Evolutionary conservation across 2,329 filamentous ascomycete species (phyloP).

Genomic region (Fusarium avenaceum): DNA sequence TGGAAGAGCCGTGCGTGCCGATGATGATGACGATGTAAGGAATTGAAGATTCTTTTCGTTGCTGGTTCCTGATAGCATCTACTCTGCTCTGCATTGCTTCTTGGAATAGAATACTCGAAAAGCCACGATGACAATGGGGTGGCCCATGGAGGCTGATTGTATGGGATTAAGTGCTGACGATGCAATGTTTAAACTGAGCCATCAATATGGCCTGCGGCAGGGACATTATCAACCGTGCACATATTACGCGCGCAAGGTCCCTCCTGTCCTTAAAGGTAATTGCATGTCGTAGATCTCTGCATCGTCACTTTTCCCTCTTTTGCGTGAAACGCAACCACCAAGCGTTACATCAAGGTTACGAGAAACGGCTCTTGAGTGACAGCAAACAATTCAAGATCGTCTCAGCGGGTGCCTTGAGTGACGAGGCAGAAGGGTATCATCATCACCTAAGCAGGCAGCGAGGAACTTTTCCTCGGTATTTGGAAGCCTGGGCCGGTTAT

Average conservation of each 20-base stretch:
- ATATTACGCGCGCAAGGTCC: slow-evolving; percentile 8
- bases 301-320: slow-evolving; percentile 1
- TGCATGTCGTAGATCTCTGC: slow-evolving; percentile 22
- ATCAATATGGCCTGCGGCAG: slow-evolving; percentile 8
- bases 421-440: background rate
- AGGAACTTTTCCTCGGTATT: slow-evolving; percentile 11
- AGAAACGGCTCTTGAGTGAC: slow-evolving; percentile 47
- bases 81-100: slow-evolving; percentile 12
- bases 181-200: slow-evolving; percentile 35
- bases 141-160: slow-evolving; percentile 31
- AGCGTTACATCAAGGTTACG: slow-evolving; percentile 36
- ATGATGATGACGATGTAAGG: slow-evolving; percentile 2
- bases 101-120: slow-evolving; percentile 20
- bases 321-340: slow-evolving; percentile 31
- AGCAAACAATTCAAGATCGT: slow-evolving; percentile 44
- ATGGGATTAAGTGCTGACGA: slow-evolving; percentile 47
- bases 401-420: slow-evolving; percentile 20
- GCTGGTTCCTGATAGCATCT: background rate
- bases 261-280: slow-evolving; percentile 12
- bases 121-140: slow-evolving; percentile 10
- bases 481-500: slow-evolving; percentile 17
- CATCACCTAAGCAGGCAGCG: background rate
- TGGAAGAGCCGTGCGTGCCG: slow-evolving; percentile 29
- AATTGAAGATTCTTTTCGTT: slow-evolving; percentile 1
- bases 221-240: slow-evolving; percentile 20